Evolutionary conservation across 768 basidiomycete genomes (phyloP).

Genomic region (Phlegmacium glaucopus): DNA sequence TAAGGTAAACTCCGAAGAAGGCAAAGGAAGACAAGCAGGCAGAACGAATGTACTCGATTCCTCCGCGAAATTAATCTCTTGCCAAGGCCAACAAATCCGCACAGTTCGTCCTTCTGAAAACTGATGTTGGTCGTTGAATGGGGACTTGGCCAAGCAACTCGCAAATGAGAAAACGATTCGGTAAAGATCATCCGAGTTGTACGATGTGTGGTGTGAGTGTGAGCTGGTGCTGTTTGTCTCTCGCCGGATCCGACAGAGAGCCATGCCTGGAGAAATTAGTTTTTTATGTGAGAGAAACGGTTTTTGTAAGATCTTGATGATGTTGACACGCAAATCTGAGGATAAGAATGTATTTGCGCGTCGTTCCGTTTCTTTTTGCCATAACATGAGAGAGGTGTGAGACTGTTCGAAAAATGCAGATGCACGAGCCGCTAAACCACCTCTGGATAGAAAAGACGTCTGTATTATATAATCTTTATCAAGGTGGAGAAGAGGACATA

Average conservation of each 20-base stretch:
- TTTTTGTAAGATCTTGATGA: conserved; percentile 39
- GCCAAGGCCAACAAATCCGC: conserved; percentile 51
- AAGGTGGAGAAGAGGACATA: conserved; percentile 23
- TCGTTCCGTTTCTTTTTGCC: conserved; percentile 49
- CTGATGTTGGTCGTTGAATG: conserved; percentile 25
- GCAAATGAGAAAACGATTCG: conserved; percentile 37
- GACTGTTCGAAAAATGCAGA: conserved; percentile 38
- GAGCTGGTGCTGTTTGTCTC: conserved; percentile 13
- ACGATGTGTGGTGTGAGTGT: conserved; percentile 11
- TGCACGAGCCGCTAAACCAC: conserved; percentile 52
- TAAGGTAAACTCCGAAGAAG: conserved; percentile 14
- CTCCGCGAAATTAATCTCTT: conserved; percentile 29
- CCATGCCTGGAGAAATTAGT: conserved; percentile 32
- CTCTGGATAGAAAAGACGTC: conserved; percentile 30
- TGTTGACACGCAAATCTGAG: conserved; percentile 42
- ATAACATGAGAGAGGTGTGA: conserved; percentile 45
- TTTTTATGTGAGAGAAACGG: conserved; percentile 24
- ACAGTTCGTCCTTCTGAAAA: conserved; percentile 40
- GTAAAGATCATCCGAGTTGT: conserved; percentile 21
- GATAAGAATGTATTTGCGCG: conserved; percentile 27
- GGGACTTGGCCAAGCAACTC: not conserved
- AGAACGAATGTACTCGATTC: conserved; percentile 8
- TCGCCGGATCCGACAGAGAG: conserved; percentile 34
- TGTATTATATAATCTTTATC: not conserved
- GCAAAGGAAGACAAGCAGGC: conserved; percentile 23